phyloP scores from a whole-genome alignment of 768 basidiomycete species.

The Russula vinacea region DNA sequence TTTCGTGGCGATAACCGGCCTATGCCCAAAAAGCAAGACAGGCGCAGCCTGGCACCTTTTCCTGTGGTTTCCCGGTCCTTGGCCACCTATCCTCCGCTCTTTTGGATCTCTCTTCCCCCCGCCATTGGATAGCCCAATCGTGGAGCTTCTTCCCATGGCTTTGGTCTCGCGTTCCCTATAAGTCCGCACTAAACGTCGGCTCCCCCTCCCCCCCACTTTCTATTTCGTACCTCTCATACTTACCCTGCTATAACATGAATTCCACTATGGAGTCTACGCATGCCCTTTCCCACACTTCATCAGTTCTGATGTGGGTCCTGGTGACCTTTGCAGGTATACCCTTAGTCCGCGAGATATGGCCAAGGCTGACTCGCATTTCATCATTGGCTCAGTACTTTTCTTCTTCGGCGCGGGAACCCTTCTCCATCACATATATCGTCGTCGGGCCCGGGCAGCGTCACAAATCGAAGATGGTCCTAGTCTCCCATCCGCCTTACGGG shows the following conservation, averaged over 20 bases:
- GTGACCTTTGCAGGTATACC: conserved; percentile 4
- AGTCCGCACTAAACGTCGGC: background rate
- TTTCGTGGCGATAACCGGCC: background rate
- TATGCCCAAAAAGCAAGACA: background rate
- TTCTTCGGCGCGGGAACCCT: conserved; percentile 4
- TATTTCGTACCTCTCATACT: background rate
- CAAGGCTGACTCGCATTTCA: background rate
- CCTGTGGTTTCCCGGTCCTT: background rate
- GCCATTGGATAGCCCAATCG: too few relatives aligned
- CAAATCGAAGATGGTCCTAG: background rate
- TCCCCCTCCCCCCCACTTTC: background rate
- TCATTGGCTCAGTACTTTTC: conserved; percentile 6
- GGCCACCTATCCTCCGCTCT: background rate
- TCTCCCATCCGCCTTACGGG: background rate
- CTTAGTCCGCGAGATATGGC: background rate
- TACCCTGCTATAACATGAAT: background rate
- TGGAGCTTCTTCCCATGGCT: background rate
- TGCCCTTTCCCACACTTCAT: background rate
- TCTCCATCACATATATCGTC: background rate
- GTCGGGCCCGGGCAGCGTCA: background rate
- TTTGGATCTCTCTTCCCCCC: background rate
- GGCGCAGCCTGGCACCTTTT: background rate
- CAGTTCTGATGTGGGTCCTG: conserved; percentile 6
- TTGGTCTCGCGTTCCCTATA: background rate
- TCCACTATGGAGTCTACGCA: background rate